phyloP scores from a whole-genome alignment of 495 filamentous ascomycete species.

The Lasiosphaeria miniovina region DNA sequence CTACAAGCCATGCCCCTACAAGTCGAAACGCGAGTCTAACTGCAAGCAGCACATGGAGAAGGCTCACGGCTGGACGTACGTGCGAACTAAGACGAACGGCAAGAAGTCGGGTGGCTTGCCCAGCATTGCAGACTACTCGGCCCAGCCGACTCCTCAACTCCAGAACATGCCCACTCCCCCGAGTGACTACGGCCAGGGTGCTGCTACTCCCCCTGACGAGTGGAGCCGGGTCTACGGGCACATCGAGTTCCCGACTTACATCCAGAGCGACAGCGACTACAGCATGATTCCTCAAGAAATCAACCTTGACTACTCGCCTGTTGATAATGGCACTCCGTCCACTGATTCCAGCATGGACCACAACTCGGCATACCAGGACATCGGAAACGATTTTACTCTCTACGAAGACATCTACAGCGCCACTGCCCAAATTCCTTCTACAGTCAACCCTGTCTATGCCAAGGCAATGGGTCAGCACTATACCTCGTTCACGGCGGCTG shows the following conservation, averaged over 20 bases:
- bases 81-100: constrained; percentile 83
- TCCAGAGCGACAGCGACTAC: constrained; percentile 35
- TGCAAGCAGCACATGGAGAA: constrained; percentile 99
- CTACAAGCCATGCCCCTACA: constrained; percentile 85
- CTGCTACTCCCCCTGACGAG: constrained; percentile 45
- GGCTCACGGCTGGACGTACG: constrained; percentile 84
- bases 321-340: constrained; percentile 46
- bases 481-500: constrained; percentile 29
- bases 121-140: constrained; percentile 31
- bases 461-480: constrained; percentile 40
- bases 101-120: constrained; percentile 42
- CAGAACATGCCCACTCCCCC: constrained; percentile 52
- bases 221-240: constrained; percentile 30
- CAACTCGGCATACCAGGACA: constrained; percentile 46
- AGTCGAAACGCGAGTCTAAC: constrained; percentile 94
- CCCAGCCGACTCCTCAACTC: constrained; percentile 54
- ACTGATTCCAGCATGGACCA: constrained; percentile 44
- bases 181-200: constrained; percentile 38
- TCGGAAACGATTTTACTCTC: constrained; percentile 42
- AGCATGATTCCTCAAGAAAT: constrained; percentile 40
- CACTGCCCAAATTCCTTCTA: constrained; percentile 41
- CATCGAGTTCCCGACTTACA: constrained; percentile 43
- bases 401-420: constrained; percentile 58
- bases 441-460: constrained; percentile 33
- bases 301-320: constrained; percentile 48